Evolutionary conservation across 208 protist species (phyloP), one percentile per base, ranked within the genome.

Genomic region (Trypanosoma lewisi): DNA sequence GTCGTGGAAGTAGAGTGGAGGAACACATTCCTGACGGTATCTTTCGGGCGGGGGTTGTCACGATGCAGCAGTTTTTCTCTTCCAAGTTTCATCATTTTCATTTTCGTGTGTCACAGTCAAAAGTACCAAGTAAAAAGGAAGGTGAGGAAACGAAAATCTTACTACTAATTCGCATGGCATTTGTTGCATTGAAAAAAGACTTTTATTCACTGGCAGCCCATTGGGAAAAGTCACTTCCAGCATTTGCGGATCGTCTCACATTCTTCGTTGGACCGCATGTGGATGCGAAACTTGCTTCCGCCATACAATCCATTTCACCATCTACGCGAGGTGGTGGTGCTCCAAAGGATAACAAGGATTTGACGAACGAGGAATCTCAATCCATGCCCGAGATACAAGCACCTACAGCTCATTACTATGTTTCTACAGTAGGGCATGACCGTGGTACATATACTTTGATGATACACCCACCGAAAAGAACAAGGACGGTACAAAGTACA

Each of bases 21-120:
- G 78, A 89, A 33, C 64, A 61, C 12, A 77, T 93, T 19, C 85
- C 85, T 8, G 41, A 51, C 0, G 81, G 83, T 27, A 82, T 90
- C 42, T 90, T 93, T 67, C 74, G 76, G 11, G 78, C 81, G 1
- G 75, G 70, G 25, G 63, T 93, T 0, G 58, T 71, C 4, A 83
- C 80, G 16, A 65, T 89, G 23, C 52, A 67, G 9, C 31, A 70
- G n/a, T 83, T 86, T 69, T 87, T 93, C 49, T 63, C 68, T 9
- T 74, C 77, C 16, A 71, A 60, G 1, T 91, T 93, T 75, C 78
- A 88, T 36, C 87, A 91, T 59, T 83, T 90, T 37, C 68, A 68
- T 16, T 75, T 93, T 36, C 23, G 33, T 4, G 59, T 56, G 4
- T 49, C 52, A 57, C 67, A 62, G 73, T 67, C 34, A 62, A 50